Evolutionary conservation across 345 rosid species (phyloP), one percentile per base, ranked within the genome.

Genomic region (Turnera subulata): DNA sequence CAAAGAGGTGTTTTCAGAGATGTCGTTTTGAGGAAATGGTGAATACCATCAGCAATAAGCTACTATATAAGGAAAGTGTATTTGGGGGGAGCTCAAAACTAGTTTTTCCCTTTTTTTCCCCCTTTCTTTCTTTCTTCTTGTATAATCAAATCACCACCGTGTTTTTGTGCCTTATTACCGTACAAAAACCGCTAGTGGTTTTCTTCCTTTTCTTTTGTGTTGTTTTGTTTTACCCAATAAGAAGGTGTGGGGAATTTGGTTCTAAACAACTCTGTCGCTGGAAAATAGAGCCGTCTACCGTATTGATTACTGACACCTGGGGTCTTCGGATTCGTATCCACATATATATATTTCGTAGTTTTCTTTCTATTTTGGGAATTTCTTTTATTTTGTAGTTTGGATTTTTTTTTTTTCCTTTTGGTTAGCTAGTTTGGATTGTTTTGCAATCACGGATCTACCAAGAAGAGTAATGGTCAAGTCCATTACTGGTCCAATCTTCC

Each of bases 241-340:
- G 50, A 43, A 21, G 37, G 19, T 7, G 53, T n/a, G 24, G 42
- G 19, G 29, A 33, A 43, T 44, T 63, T 2, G 5, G 35, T 29
- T 29, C 8, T 8, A 12, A 33, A 32, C 5, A 46, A 56, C 1
- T 1, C n/a, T 29, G 35, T 3, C 5, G 35, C 35, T 29, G 35
- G 18, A 20, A 12, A 15, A 7, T 21, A 16, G 39, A 18, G 59
- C 65, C 63, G 71, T 53, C 68, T 20, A 16, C 55, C 78, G 42
- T 70, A 68, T 80, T 63, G 84, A 70, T 76, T 68, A 5, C 46
- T 56, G 81, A 80, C 84, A 62, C 77, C 81, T 80, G 84, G 46
- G 63, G 58, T 46, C 6, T 58, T 55, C 57, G 70, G 22, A 20
- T 43, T 24, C 60, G 61, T 61, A 55, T n/a, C n/a, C n/a, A n/a